Evolutionary conservation across 129 eudicot genomes (phyloP), one percentile per base, ranked within the genome.

Genomic region (Escallonia rubra): DNA sequence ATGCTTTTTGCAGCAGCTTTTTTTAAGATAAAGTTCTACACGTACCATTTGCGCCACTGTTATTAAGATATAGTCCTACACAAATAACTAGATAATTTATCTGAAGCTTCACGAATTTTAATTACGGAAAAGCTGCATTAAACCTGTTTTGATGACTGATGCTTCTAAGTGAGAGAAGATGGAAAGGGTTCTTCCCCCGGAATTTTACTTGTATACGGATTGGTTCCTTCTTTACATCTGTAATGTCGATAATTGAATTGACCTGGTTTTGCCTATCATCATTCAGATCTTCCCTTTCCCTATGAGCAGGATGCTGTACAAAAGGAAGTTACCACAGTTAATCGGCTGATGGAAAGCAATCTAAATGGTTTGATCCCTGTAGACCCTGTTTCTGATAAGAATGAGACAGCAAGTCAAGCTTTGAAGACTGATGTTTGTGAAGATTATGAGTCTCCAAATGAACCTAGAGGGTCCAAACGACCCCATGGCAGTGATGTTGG

Each of bases 221-320:
- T 57, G 16, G 14, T 41, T 41, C 61, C 42, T 14, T 49, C 7
- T 45, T n/a, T 64, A 34, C 13, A 41, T 49, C 16, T 59, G 12
- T 55, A 38, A 42, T 38, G 5, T 5, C 16, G 44, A n/a, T 11
- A 59, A n/a, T 57, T 43, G 14, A 68, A 57, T 46, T 15, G 34
- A 10, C 57, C n/a, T 74, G 57, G 59, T 61, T 43, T 12, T 39
- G 2, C 14, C 14, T 54, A 54, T 11, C 3, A 4, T 12, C 14
- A 7, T 54, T 54, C 2, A 11, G 6, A 54, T 54, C 59, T 54
- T 54, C 59, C 7, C 23, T 54, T 7, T 13, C 59, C 34, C 34
- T 54, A 73, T 76, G 68, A 52, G 51, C 81, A 90, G 94, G 83
- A 83, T 71, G 75, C 67, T 78, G 52, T 63, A 47, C 61, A 39